Conservation (phyloP, 257 asterid genomes). For the Solanum neorickii region DNA sequence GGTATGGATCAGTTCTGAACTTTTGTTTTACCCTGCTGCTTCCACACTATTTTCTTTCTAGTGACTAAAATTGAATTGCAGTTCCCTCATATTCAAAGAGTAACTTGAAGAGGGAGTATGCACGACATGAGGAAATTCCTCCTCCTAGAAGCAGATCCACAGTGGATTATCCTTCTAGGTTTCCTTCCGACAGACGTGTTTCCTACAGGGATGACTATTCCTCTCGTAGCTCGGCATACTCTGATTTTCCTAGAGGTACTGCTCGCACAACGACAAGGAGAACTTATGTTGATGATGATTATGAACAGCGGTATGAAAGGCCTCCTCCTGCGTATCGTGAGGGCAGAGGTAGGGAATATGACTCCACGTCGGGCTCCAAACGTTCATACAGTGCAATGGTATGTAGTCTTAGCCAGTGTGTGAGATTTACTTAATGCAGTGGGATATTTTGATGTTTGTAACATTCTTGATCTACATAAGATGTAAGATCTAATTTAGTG, state of each 20-base stretch:
- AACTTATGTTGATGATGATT: constrained; percentile 74
- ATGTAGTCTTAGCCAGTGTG: background rate
- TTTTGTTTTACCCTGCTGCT: background rate
- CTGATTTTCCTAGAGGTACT: constrained; percentile 63
- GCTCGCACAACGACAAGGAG: constrained; percentile 62
- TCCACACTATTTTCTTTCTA: background rate
- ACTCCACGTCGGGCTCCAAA: constrained; percentile 72
- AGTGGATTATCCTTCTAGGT: constrained; percentile 50
- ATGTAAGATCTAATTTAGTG: constrained; percentile 8
- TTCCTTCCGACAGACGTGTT: constrained; percentile 55
- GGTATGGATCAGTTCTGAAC: constrained; percentile 33
- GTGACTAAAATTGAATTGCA: constrained; percentile 11
- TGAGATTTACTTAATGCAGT: background rate
- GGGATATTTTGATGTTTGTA: background rate
- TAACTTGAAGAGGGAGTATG: constrained; percentile 63
- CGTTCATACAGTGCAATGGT: constrained; percentile 78
- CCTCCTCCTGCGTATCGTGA: constrained; percentile 74
- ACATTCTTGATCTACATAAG: background rate
- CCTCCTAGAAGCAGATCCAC: constrained; percentile 72
- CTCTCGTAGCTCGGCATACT: constrained; percentile 68
- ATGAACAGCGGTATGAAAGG: constrained; percentile 75
- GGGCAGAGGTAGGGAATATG: constrained; percentile 65
- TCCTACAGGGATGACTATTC: constrained; percentile 70
- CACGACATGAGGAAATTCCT: constrained; percentile 57
- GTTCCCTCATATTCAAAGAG: constrained; percentile 71